Conservation (phyloP, 768 basidiomycete species). For the Asterophora lycoperdoides region DNA sequence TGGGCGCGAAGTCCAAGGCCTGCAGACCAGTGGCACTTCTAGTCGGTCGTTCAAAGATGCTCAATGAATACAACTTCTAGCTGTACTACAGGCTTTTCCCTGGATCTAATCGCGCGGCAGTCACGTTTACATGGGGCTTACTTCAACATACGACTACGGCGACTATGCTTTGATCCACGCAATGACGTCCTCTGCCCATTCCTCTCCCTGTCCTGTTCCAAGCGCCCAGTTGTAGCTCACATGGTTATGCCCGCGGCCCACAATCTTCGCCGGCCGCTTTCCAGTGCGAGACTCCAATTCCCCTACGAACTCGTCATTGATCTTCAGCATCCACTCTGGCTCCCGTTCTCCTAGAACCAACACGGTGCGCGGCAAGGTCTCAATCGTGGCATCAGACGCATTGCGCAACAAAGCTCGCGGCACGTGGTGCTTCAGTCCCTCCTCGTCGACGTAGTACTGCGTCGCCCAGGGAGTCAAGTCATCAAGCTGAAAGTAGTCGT, state of each 20-base stretch:
- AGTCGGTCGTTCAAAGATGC: no score
- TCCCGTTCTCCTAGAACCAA: constrained; percentile 52
- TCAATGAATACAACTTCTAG: no score
- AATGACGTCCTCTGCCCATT: constrained; percentile 52
- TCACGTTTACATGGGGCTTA: no score
- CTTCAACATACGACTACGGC: no score
- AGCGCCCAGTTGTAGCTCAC: constrained; percentile 50
- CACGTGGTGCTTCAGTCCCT: constrained; percentile 32
- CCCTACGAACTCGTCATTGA: constrained; percentile 33
- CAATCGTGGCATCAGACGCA: constrained; percentile 31
- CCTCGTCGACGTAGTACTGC: constrained; percentile 36
- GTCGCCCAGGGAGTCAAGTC: constrained; percentile 28
- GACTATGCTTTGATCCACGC: constrained; percentile 27
- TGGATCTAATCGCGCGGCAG: no score
- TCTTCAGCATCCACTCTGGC: constrained; percentile 39
- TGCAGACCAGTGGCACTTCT: no score
- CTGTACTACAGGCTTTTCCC: no score
- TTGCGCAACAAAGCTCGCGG: constrained; percentile 38
- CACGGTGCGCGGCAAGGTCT: constrained; percentile 42
- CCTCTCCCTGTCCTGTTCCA: constrained; percentile 53
- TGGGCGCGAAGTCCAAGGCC: no score
- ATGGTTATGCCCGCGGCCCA: constrained; percentile 58
- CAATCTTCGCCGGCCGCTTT: constrained; percentile 28
- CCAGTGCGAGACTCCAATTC: constrained; percentile 34
- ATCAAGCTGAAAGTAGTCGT: constrained; percentile 21